Evolutionary conservation across 352 stramenopile genomes (phyloP).

Genomic region (Phytophthora niederhauseri): DNA sequence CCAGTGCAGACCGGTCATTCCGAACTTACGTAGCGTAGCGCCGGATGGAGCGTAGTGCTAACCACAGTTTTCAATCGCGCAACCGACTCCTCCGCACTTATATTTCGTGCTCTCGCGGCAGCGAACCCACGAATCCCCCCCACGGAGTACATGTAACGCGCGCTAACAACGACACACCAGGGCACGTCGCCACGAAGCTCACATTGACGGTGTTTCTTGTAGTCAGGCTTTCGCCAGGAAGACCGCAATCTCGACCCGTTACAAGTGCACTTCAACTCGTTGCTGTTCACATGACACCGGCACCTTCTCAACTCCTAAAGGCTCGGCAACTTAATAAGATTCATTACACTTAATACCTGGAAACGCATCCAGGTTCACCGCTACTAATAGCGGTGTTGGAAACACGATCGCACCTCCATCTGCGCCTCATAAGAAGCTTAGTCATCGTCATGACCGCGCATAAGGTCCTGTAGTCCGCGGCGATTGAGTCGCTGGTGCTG

Average conservation of each 20-base stretch:
- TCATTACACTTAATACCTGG: constrained; percentile 14
- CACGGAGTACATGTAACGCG: constrained; percentile 3
- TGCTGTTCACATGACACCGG: constrained; percentile 10
- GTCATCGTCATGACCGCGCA: constrained; percentile 33
- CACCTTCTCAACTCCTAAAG: not conserved
- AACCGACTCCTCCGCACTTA: constrained; percentile 29
- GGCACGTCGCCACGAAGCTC: not conserved
- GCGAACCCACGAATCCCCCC: constrained; percentile 5
- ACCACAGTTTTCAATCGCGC: constrained; percentile 19
- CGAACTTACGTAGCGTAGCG: constrained; percentile 13
- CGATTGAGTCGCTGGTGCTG: constrained; percentile 81
- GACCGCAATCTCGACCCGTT: not conserved
- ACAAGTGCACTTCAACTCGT: constrained; percentile 16
- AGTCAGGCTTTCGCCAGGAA: constrained; percentile 19
- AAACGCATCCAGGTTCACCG: constrained; percentile 3
- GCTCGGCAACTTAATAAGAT: constrained; percentile 13
- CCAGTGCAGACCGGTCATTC: constrained; percentile 12
- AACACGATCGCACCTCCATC: not conserved
- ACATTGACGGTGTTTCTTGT: not conserved
- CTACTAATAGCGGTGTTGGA: constrained; percentile 1
- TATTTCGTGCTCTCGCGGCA: constrained; percentile 24
- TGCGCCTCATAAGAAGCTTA: constrained; percentile 18
- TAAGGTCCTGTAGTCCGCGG: constrained; percentile 62
- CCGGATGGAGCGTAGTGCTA: constrained; percentile 13
- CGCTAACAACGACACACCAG: constrained; percentile 16